Conservation (phyloP, 208 protist genomes). For the Leishmania tropica region DNA sequence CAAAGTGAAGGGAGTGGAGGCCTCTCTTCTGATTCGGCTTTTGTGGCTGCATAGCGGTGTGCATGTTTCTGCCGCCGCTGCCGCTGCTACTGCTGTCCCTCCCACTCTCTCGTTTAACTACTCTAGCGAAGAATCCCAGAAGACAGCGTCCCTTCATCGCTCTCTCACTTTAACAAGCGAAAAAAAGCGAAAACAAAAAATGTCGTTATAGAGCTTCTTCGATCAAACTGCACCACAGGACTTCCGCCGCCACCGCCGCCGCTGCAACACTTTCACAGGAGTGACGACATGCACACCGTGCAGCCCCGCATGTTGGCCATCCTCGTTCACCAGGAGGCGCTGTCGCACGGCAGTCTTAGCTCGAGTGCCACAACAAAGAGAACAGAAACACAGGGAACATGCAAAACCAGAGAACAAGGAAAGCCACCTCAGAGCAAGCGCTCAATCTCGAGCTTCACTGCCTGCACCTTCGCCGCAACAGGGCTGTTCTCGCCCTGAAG, state of each 20-base stretch:
- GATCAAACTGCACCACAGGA: background rate
- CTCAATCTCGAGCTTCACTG: constrained; percentile 98
- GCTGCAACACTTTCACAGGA: background rate
- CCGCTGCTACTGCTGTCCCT: background rate
- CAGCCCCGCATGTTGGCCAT: background rate
- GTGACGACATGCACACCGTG: background rate
- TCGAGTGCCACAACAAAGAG: background rate
- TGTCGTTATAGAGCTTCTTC: background rate
- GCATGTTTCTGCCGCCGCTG: too few relatives aligned
- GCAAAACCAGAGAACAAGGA: background rate
- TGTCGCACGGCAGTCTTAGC: background rate
- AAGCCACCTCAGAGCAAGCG: constrained; percentile 78
- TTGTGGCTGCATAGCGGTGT: background rate
- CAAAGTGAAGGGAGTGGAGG: background rate
- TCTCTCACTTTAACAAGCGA: background rate
- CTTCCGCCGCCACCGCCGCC: background rate
- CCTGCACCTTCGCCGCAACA: constrained; percentile 96
- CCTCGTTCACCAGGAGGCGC: background rate
- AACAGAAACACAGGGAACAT: background rate
- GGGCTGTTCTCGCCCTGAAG: constrained; percentile 96
- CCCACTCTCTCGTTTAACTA: background rate
- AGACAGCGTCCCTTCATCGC: background rate
- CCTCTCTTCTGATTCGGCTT: background rate
- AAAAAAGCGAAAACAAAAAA: background rate
- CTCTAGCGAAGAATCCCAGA: background rate